Percentiles rank a stretch among this genome's conserved stretches.
phyloP scores from a whole-genome alignment of 179 eudicot genomes.

The Camellia oleifera region DNA sequence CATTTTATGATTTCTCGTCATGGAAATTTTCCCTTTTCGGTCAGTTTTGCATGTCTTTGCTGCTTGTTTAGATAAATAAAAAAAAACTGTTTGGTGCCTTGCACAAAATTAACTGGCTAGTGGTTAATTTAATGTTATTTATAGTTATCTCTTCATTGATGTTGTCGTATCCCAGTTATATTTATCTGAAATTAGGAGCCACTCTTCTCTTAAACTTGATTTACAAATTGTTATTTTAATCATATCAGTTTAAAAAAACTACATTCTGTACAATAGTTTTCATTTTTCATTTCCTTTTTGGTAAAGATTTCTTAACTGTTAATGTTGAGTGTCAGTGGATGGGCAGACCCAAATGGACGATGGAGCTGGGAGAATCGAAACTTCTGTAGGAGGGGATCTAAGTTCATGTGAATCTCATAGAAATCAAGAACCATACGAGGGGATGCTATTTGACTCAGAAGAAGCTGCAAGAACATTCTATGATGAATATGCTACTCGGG shows the following conservation, averaged over 20 bases:
- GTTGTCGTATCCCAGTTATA: background rate
- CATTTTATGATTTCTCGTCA: too few species aligned
- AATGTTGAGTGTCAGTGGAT: constrained; percentile 25
- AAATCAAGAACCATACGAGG: constrained; percentile 39
- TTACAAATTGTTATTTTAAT: background rate
- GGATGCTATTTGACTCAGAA: constrained; percentile 54
- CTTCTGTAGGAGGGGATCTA: constrained; percentile 20
- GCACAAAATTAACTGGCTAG: background rate
- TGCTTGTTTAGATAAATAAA: too few species aligned
- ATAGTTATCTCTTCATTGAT: background rate
- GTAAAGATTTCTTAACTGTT: background rate
- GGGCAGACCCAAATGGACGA: constrained; percentile 19
- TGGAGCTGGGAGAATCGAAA: constrained; percentile 20
- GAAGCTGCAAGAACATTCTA: constrained; percentile 50
- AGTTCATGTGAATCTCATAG: constrained; percentile 21
- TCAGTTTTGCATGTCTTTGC: too few species aligned
- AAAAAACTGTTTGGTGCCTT: too few species aligned
- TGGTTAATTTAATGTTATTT: background rate
- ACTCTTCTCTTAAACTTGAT: background rate
- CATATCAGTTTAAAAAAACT: background rate
- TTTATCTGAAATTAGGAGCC: background rate
- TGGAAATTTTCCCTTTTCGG: too few species aligned
- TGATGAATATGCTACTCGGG: constrained; percentile 43
- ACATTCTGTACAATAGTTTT: background rate
- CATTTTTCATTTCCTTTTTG: background rate